These are phyloP conservation scores for Penicillium nordicum DNA, from an alignment of 2,329 filamentous ascomycete species.

Conservation along the genomic window DNA sequence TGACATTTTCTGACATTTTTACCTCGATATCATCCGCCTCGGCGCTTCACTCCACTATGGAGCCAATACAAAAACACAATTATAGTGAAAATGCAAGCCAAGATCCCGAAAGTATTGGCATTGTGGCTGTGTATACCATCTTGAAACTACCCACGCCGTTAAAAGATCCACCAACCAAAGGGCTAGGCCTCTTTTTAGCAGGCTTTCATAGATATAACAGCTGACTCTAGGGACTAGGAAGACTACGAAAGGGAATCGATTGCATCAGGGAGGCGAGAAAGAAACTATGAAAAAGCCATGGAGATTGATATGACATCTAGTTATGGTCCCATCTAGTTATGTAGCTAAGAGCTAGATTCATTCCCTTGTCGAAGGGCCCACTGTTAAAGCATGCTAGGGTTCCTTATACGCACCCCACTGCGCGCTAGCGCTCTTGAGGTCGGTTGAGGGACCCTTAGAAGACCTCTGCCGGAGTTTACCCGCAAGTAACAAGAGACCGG, in stretches of 20 bases:
- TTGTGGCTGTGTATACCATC: conserved; percentile 2
- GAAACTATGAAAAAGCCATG: background rate
- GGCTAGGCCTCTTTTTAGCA: background rate
- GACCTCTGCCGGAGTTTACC: background rate
- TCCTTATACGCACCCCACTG: background rate
- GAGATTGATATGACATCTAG: background rate
- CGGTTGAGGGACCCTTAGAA: background rate
- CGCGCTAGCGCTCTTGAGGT: background rate
- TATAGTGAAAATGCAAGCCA: background rate
- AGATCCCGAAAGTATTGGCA: background rate
- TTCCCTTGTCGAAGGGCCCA: background rate
- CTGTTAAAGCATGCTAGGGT: background rate
- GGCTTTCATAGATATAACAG: background rate
- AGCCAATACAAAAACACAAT: background rate
- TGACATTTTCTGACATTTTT: background rate
- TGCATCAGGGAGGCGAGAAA: too few relatives aligned
- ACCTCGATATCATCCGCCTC: background rate
- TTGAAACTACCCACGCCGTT: background rate
- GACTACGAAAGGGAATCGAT: background rate
- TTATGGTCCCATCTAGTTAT: background rate
- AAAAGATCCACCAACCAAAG: conserved; percentile 4
- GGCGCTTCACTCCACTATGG: background rate
- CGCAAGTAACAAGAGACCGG: background rate
- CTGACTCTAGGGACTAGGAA: background rate
- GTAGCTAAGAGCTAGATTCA: background rate